Conservation (phyloP, 352 stramenopile species). For the Pythium pyrilobum region DNA sequence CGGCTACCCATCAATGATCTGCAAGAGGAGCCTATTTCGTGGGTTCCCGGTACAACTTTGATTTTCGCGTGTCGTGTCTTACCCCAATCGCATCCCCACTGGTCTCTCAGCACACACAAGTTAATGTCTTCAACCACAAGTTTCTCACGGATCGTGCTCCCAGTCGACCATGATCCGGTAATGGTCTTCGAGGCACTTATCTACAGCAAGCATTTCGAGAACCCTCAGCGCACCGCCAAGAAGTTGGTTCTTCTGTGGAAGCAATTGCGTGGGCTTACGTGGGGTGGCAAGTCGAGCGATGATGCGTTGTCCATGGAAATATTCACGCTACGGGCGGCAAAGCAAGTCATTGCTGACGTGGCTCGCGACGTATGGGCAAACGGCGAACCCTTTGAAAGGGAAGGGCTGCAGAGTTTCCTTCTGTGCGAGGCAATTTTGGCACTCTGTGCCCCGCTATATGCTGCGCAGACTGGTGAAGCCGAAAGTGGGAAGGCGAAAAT, state of each 20-base stretch:
- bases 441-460: neutral
- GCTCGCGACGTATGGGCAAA: conserved; percentile 9
- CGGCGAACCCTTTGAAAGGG: conserved; percentile 15
- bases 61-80: conserved; percentile 8
- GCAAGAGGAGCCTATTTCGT: conserved; percentile 10
- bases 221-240: conserved; percentile 4
- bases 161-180: neutral
- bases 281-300: too few species aligned
- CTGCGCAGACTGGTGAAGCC: neutral
- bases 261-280: conserved; percentile 6
- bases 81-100: neutral
- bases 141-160: neutral
- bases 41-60: conserved; percentile 18
- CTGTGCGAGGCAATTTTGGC: conserved; percentile 17
- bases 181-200: conserved; percentile 12
- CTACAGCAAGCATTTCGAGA: conserved; percentile 13
- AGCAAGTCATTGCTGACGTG: conserved; percentile 7
- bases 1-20: conserved; percentile 15
- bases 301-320: neutral
- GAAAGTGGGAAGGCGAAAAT: too few species aligned
- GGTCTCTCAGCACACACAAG: neutral
- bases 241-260: conserved; percentile 6
- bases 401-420: conserved; percentile 15
- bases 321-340: conserved; percentile 6
- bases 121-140: conserved; percentile 1